phyloP scores from a whole-genome alignment of 1,284 basidiomycete species.

The Erythrobasidium hasegawianum region DNA sequence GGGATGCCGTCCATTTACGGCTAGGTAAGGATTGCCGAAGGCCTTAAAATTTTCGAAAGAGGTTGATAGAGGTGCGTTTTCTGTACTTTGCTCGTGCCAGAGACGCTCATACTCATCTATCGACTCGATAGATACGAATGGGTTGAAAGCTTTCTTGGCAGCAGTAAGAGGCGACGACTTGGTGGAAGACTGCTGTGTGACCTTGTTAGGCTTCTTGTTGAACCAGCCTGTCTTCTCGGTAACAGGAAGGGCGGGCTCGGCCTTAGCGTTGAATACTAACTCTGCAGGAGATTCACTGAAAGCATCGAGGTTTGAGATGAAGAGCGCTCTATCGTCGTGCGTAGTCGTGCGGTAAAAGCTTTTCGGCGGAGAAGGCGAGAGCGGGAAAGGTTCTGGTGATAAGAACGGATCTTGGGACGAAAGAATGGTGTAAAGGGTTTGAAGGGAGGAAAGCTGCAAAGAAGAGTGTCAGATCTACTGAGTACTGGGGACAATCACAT shows the following conservation, averaged over 20 bases:
- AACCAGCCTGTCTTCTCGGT: neutral
- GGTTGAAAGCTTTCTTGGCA: conserved; percentile 31
- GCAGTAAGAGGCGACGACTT: neutral
- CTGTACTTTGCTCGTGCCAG: conserved; percentile 25
- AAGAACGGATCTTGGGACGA: conserved; percentile 33
- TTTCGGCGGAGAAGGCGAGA: conserved; percentile 35
- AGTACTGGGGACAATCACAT: too few species aligned
- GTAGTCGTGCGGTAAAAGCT: conserved; percentile 38
- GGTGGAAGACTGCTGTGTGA: neutral
- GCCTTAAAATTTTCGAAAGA: conserved; percentile 34
- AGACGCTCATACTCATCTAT: conserved; percentile 35
- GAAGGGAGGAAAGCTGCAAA: conserved; percentile 35
- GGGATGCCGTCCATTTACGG: conserved; percentile 38
- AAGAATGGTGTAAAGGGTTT: conserved; percentile 35
- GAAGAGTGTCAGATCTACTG: too few species aligned
- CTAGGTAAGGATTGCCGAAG: conserved; percentile 40
- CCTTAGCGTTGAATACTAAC: neutral
- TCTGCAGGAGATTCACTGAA: conserved; percentile 19
- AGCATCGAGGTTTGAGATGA: conserved; percentile 39
- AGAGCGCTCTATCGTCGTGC: conserved; percentile 40
- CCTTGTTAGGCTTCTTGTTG: neutral
- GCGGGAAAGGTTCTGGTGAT: conserved; percentile 39
- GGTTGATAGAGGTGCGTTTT: conserved; percentile 1
- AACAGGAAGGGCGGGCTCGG: neutral
- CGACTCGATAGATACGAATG: conserved; percentile 14